Evolutionary conservation across 495 filamentous ascomycete species (phyloP).

Genomic region (Barbatosphaeria neglecta): DNA sequence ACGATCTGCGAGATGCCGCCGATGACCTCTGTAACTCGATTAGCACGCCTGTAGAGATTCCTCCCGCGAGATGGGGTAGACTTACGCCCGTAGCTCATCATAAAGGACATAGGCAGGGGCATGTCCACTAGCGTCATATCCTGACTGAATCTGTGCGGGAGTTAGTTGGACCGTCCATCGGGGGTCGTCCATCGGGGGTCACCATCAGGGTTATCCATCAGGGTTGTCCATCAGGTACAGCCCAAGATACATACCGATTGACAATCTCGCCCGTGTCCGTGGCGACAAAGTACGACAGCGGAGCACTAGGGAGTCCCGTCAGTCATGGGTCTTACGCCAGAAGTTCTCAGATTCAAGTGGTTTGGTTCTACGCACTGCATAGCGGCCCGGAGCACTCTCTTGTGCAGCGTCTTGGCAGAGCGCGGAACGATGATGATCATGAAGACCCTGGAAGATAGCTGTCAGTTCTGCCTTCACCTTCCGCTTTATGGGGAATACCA

Average conservation of each 20-base stretch:
- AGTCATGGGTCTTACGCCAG: not conserved
- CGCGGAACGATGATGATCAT: conserved; percentile 4
- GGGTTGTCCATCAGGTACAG: too few relatives aligned
- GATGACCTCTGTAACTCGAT: conserved; percentile 1
- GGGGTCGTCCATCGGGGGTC: too few relatives aligned
- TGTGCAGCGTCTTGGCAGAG: conserved; percentile 3
- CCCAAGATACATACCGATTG: conserved; percentile 10
- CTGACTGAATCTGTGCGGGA: conserved; percentile 15
- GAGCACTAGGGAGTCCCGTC: conserved; percentile 3
- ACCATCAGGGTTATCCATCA: too few relatives aligned
- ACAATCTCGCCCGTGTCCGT: conserved; percentile 11
- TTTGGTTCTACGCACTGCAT: conserved; percentile 3
- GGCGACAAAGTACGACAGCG: conserved; percentile 9
- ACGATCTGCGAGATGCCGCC: conserved; percentile 1
- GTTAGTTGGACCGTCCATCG: not conserved
- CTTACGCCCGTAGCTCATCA: conserved; percentile 6
- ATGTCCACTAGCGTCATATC: conserved; percentile 16
- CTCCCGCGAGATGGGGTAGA: not conserved
- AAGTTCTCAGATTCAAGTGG: not conserved
- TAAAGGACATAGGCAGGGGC: conserved; percentile 7
- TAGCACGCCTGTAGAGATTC: not conserved
- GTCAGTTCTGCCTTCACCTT: not conserved
- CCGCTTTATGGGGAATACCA: not conserved
- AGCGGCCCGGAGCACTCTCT: conserved; percentile 4
- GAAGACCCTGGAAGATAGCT: not conserved